These are phyloP conservation scores for Acorus calamus DNA, from an alignment of 106 monocot genomes.

Conservation along the genomic window DNA sequence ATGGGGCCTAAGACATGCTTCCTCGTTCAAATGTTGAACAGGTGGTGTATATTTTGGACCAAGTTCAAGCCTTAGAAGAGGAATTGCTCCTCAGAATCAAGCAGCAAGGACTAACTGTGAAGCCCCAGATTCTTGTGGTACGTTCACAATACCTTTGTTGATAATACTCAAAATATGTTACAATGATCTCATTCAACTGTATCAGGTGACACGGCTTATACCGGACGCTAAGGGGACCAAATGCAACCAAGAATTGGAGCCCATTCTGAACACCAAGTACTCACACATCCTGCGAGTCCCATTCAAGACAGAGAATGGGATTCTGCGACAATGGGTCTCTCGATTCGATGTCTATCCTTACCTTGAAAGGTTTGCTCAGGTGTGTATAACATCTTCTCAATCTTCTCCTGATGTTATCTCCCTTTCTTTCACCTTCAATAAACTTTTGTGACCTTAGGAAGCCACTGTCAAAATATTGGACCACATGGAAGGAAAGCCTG, in stretches of 20 bases:
- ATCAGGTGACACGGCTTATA: conserved; percentile 31
- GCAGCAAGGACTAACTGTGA: conserved; percentile 61
- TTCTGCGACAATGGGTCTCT: conserved; percentile 52
- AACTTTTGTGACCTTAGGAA: conserved; percentile 30
- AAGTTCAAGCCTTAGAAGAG: conserved; percentile 89
- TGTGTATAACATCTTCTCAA: conserved; percentile 1
- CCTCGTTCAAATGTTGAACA: conserved; percentile 1
- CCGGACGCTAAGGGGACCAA: conserved; percentile 41
- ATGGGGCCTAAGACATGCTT: no score
- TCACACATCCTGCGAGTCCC: conserved; percentile 33
- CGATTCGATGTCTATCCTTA: conserved; percentile 43
- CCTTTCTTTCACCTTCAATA: not conserved
- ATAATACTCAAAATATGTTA: no score
- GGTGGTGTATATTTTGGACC: conserved; percentile 95
- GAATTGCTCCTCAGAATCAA: conserved; percentile 81
- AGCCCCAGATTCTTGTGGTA: conserved; percentile 90
- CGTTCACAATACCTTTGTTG: not conserved
- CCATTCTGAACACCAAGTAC: conserved; percentile 27
- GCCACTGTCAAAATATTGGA: conserved; percentile 50
- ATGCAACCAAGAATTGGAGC: conserved; percentile 25
- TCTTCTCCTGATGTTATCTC: not conserved
- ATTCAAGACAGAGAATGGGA: conserved; percentile 35
- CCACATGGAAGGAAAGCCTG: conserved; percentile 78
- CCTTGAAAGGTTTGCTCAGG: conserved; percentile 34
- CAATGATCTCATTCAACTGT: not conserved